phyloP scores from a whole-genome alignment of 164 flowering plant genomes.

The Houttuynia cordata region DNA sequence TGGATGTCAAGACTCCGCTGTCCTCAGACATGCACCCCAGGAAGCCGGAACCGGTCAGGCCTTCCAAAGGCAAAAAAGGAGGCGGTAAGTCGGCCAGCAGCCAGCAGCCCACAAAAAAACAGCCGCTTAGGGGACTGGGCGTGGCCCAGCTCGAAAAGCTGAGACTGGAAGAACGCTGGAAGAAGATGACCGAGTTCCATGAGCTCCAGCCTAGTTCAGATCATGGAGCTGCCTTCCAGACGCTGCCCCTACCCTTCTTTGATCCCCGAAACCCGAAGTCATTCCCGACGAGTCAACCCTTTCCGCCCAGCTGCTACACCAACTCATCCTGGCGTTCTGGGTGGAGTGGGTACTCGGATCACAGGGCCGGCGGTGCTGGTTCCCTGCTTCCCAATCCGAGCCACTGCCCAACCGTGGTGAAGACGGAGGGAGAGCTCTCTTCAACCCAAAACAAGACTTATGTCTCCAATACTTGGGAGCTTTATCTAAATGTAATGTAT shows the following conservation, averaged over 20 bases:
- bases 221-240: neutral
- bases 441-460: slow-evolving; percentile 20
- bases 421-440: slow-evolving; percentile 17
- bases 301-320: neutral
- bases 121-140: slow-evolving; percentile 56
- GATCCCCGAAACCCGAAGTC: slow-evolving; percentile 1
- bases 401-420: neutral
- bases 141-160: slow-evolving; percentile 57
- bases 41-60: neutral
- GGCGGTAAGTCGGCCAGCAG: slow-evolving; percentile 6
- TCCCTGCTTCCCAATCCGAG: neutral
- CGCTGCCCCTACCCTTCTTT: neutral
- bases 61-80: slow-evolving; percentile 2
- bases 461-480: slow-evolving; percentile 8
- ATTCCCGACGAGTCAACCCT: neutral
- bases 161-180: slow-evolving; percentile 32
- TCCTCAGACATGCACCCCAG: neutral
- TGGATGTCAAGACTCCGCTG: neutral
- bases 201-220: neutral
- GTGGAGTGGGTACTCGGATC: slow-evolving; percentile 2
- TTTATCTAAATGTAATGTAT: too few species aligned
- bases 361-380: too few species aligned
- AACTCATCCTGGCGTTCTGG: neutral
- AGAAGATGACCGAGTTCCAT: slow-evolving; percentile 17
- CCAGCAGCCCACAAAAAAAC: slow-evolving; percentile 18